Evolutionary conservation across 805 yeast genomes (phyloP), one percentile per base, ranked within the genome.

Genomic region (Candida boleticola): DNA sequence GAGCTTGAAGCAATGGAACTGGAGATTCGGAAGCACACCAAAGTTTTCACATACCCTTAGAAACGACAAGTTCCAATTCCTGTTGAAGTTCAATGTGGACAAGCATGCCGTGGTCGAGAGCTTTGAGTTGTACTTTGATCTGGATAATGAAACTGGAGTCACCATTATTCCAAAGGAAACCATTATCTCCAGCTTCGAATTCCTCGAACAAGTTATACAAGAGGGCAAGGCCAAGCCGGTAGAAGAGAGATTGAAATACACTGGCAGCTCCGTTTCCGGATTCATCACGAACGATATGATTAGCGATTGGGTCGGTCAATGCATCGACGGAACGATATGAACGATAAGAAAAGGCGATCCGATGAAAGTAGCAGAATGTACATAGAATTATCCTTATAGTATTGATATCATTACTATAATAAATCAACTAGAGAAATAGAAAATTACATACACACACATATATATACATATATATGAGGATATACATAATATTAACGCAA

Each of bases 1-100:
- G 0, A 72, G 71, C 21, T 62, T 88, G 16, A 54, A 64, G 33
- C 60, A 71, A 17, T 84, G 93, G 85, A 66, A 76, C 1, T 90
- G 96, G 96, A 77, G 66, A 29, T 89, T 66, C 59, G 90, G 89
- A 1, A 68, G 73, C 17, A 84, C 96, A 0, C 97, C 97, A 0
- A 72, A 68, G 44, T 93, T 92, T 58, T 68, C 74, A 31, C 80
- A 85, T 44, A 52, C 54, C 1, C 56, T 85, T 16, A 54, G 52
- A 74, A 61, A 66, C 32, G 58, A 59, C 0, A 58, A 62, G 30
- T 47, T 57, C 44, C 58, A 66, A 10, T 47, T 70, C 49, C 41
- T 37, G 14, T 55, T 76, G 4, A 56, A 49, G 26, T 69, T 75
- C 34, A 44, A 55, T 2, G 81, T 89, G 3, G 82, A 74, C 4